Conservation (phyloP, 192 early-diverging fungal species). For the Glomus cerebriforme region DNA sequence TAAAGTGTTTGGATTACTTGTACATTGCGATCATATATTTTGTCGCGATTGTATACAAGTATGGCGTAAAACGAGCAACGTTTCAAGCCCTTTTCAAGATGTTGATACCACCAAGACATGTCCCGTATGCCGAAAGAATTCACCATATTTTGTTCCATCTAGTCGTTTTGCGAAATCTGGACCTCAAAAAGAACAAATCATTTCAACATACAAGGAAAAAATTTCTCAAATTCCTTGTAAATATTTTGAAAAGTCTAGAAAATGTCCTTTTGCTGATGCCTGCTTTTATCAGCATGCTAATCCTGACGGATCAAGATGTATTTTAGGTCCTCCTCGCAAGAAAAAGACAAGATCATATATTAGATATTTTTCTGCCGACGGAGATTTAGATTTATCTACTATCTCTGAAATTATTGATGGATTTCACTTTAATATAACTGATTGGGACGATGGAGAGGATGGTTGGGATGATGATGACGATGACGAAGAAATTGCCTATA, state of each 20-base stretch:
- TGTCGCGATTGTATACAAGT: constrained; percentile 29
- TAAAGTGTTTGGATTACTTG: constrained; percentile 29
- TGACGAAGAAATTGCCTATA: background rate
- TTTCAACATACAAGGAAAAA: constrained; percentile 5
- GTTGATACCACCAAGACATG: constrained; percentile 16
- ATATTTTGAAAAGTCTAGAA: constrained; percentile 5
- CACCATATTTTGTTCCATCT: constrained; percentile 25
- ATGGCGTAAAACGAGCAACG: constrained; percentile 21
- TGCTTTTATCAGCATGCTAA: constrained; percentile 23
- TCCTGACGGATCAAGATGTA: constrained; percentile 21
- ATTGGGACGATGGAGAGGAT: background rate
- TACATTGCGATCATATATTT: constrained; percentile 33
- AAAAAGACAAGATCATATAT: background rate
- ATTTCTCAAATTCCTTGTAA: constrained; percentile 24
- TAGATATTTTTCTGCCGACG: background rate
- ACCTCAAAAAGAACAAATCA: background rate
- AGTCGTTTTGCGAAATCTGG: background rate
- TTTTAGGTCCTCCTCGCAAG: constrained; percentile 3
- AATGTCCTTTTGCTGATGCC: constrained; percentile 18
- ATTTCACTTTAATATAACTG: background rate
- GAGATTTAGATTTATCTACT: background rate
- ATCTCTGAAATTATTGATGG: constrained; percentile 13
- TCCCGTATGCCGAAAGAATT: constrained; percentile 26
- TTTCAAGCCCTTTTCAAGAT: constrained; percentile 1
- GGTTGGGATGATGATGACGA: background rate